These are phyloP conservation scores for Trichomonascaceae sp. DNA, from an alignment of 1,139 yeast genomes.

Conservation along the genomic window DNA sequence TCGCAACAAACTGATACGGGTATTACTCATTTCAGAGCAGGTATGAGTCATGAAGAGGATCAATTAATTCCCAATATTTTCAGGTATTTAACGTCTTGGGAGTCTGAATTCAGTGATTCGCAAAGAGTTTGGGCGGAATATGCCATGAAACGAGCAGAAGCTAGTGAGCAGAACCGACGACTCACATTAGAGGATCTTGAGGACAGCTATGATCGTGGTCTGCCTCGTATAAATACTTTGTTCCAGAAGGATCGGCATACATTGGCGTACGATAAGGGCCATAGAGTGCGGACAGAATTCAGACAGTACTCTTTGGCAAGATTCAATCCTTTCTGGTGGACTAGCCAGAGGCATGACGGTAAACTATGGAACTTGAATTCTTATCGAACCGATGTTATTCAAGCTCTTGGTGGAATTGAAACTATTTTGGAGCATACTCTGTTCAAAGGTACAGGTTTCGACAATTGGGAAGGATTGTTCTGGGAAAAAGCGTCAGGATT, in stretches of 20 bases:
- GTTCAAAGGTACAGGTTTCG: slow-evolving; percentile 95
- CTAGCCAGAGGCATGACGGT: slow-evolving; percentile 89
- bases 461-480: slow-evolving; percentile 96
- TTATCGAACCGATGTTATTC: slow-evolving; percentile 92
- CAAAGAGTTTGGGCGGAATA: slow-evolving; percentile 98
- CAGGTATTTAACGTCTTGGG: slow-evolving; percentile 94
- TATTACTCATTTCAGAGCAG: slow-evolving; percentile 88
- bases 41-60: slow-evolving; percentile 75
- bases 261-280: slow-evolving; percentile 91
- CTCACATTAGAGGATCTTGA: slow-evolving; percentile 91
- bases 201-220: slow-evolving; percentile 91
- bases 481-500: slow-evolving; percentile 98
- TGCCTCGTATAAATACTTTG: slow-evolving; percentile 90
- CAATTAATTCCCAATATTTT: slow-evolving; percentile 88
- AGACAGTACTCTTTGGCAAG: slow-evolving; percentile 66
- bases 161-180: slow-evolving; percentile 77
- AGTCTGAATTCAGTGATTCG: slow-evolving; percentile 88
- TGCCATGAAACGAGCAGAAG: slow-evolving; percentile 84
- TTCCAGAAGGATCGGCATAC: slow-evolving; percentile 96
- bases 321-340: slow-evolving; percentile 95
- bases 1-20: slow-evolving; percentile 93
- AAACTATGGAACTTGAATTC: slow-evolving; percentile 90
- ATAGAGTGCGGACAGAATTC: slow-evolving; percentile 74
- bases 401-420: slow-evolving; percentile 95
- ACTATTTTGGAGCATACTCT: slow-evolving; percentile 92